phyloP scores from a whole-genome alignment of 805 yeast species.

The Saturnispora sanitii region DNA sequence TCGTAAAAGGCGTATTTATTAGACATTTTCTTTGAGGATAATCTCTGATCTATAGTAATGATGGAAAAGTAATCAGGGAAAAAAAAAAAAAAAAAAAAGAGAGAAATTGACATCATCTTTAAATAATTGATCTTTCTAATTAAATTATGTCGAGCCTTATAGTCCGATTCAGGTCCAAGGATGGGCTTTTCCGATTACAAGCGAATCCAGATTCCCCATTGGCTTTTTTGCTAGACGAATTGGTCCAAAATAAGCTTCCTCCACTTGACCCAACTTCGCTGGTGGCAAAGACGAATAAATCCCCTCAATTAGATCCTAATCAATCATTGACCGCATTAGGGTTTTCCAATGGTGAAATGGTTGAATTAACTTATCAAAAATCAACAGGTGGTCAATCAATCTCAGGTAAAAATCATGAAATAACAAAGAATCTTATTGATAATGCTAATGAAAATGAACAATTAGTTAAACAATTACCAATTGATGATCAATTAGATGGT shows the following conservation, averaged over 20 bases:
- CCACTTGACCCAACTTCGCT: slow-evolving; percentile 8
- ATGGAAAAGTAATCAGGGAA: no score
- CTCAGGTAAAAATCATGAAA: slow-evolving; percentile 9
- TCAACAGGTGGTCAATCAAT: slow-evolving; percentile 6
- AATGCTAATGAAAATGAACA: no score
- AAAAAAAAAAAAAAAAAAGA: no score
- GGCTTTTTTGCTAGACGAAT: slow-evolving; percentile 19
- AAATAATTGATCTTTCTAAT: neutral
- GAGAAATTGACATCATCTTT: no score
- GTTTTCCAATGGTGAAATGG: slow-evolving; percentile 52
- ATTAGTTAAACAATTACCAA: slow-evolving; percentile 41
- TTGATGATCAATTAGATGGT: slow-evolving; percentile 59
- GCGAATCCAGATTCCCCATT: slow-evolving; percentile 20
- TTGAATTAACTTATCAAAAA: slow-evolving; percentile 33
- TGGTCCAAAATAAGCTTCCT: slow-evolving; percentile 26
- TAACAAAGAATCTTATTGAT: no score
- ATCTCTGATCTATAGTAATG: neutral
- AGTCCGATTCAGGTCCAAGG: slow-evolving; percentile 71
- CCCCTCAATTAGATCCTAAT: slow-evolving; percentile 2
- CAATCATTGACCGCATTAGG: slow-evolving; percentile 33
- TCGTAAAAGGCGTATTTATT: slow-evolving; percentile 10
- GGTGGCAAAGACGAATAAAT: neutral
- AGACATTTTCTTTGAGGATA: neutral
- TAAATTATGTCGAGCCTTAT: slow-evolving; percentile 29
- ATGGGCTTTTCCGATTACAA: slow-evolving; percentile 68